Evolutionary conservation across 306 rosid genomes (phyloP).

Genomic region (Heteromeles arbutifolia): DNA sequence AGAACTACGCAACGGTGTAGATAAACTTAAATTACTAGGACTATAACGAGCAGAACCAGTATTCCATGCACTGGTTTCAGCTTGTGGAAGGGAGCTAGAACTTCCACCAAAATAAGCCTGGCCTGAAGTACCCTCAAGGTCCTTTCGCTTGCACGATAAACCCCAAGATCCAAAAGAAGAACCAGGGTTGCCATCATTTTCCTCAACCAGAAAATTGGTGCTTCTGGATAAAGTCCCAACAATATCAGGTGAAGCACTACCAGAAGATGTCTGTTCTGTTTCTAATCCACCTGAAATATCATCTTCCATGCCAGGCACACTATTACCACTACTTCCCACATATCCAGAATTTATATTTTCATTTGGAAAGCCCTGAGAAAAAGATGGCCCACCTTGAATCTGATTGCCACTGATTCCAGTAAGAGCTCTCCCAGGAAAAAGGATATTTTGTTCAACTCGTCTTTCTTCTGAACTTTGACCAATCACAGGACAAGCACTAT

Average conservation of each 20-base stretch:
- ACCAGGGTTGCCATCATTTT: conserved; percentile 35
- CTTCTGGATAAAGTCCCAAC: conserved; percentile 54
- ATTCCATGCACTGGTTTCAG: conserved; percentile 46
- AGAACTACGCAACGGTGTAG: conserved; percentile 34
- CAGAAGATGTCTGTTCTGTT: conserved; percentile 35
- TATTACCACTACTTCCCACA: conserved; percentile 25
- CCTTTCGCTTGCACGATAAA: conserved; percentile 77
- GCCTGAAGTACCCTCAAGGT: conserved; percentile 67
- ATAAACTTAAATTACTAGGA: conserved; percentile 40
- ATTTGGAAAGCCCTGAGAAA: conserved; percentile 57
- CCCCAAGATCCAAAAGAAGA: conserved; percentile 71
- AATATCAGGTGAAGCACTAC: conserved; percentile 35
- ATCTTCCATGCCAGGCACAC: conserved; percentile 42
- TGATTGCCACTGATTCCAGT: conserved; percentile 36
- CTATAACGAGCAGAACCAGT: conserved; percentile 28
- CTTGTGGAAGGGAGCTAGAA: conserved; percentile 49
- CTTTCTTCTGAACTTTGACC: conserved; percentile 46
- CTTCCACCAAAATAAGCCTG: conserved; percentile 53
- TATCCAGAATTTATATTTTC: conserved; percentile 37
- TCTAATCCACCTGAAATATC: conserved; percentile 35
- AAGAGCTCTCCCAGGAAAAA: conserved; percentile 40
- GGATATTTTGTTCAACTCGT: conserved; percentile 35
- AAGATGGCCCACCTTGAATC: conserved; percentile 44
- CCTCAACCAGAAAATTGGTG: conserved; percentile 45
- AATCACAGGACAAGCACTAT: conserved; percentile 33